Evolutionary conservation across 2,329 filamentous ascomycete species (phyloP).

Genomic region (Tolypocladium ophioglossoides): DNA sequence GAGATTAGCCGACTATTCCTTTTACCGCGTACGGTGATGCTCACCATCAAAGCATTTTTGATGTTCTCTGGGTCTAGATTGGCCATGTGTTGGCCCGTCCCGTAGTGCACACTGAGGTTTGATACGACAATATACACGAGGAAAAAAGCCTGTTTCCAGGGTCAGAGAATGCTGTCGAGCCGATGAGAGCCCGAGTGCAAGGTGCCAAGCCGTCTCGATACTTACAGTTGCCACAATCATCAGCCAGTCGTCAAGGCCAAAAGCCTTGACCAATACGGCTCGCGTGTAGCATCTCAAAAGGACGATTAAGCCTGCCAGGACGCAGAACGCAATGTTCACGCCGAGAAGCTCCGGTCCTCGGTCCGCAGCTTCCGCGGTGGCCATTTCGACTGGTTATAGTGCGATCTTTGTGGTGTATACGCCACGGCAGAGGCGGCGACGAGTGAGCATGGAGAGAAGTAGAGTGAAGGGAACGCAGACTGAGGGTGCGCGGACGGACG

Average conservation of each 20-base stretch:
- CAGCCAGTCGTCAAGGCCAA: constrained; percentile 4
- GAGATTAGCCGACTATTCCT: background rate
- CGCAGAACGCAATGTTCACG: constrained; percentile 14
- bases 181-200: background rate
- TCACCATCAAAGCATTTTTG: constrained; percentile 23
- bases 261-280: constrained; percentile 1
- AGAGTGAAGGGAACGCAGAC: too few species aligned
- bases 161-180: background rate
- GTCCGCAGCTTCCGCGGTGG: constrained; percentile 2
- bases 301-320: constrained; percentile 10
- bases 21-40: background rate
- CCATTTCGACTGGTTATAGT: background rate
- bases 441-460: background rate
- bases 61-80: constrained; percentile 18
- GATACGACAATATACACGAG: constrained; percentile 21
- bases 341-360: constrained; percentile 15
- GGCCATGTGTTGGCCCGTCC: constrained; percentile 26
- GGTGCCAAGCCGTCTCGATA: background rate
- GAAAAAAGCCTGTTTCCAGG: constrained; percentile 19
- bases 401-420: too few species aligned
- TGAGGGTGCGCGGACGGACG: too few species aligned
- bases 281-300: constrained; percentile 8
- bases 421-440: background rate
- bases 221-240: constrained; percentile 3
- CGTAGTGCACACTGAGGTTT: constrained; percentile 22